Percentiles rank a stretch among this genome's conserved stretches.
These are phyloP conservation scores for Leptomonas seymouri DNA, from an alignment of 208 protist species.

Conservation along the genomic window DNA sequence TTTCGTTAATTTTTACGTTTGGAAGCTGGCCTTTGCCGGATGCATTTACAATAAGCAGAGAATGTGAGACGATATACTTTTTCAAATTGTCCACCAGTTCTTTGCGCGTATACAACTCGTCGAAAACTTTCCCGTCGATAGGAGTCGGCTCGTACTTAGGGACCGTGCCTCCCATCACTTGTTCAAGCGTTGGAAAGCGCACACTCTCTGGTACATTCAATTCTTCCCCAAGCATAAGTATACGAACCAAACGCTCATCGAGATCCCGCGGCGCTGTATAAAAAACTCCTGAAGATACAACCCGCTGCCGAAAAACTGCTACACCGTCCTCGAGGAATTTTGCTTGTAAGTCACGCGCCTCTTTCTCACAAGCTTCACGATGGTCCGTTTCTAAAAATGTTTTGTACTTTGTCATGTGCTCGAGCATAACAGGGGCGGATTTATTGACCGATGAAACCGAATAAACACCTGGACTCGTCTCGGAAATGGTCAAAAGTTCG, in stretches of 20 bases:
- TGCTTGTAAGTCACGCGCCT: slow-evolving; percentile 38
- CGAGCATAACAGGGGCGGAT: slow-evolving; percentile 35
- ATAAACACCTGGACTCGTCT: slow-evolving; percentile 50
- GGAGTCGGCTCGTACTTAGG: slow-evolving; percentile 4
- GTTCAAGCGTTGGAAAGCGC: slow-evolving; percentile 26
- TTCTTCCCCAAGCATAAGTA: slow-evolving; percentile 26
- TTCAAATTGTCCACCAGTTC: slow-evolving; percentile 49
- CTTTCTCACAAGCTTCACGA: slow-evolving; percentile 41
- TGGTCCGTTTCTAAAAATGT: slow-evolving; percentile 52
- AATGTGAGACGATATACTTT: slow-evolving; percentile 46
- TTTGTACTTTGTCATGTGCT: slow-evolving; percentile 39
- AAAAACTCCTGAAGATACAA: slow-evolving; percentile 39
- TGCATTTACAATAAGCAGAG: slow-evolving; percentile 33
- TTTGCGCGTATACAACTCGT: slow-evolving; percentile 50
- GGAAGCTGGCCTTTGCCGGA: slow-evolving; percentile 32
- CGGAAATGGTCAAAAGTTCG: slow-evolving; percentile 52
- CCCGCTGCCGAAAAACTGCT: slow-evolving; percentile 43
- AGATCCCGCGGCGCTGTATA: slow-evolving; percentile 21
- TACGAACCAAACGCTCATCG: slow-evolving; percentile 23
- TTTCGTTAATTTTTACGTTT: slow-evolving; percentile 43
- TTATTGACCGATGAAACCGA: slow-evolving; percentile 51
- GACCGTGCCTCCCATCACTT: slow-evolving; percentile 16
- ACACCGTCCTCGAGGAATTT: slow-evolving; percentile 39
- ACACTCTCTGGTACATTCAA: slow-evolving; percentile 14
- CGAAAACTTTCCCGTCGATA: slow-evolving; percentile 21